phyloP scores from a whole-genome alignment of 2,329 filamentous ascomycete genomes.

The Fonsecaea pedrosoi region DNA sequence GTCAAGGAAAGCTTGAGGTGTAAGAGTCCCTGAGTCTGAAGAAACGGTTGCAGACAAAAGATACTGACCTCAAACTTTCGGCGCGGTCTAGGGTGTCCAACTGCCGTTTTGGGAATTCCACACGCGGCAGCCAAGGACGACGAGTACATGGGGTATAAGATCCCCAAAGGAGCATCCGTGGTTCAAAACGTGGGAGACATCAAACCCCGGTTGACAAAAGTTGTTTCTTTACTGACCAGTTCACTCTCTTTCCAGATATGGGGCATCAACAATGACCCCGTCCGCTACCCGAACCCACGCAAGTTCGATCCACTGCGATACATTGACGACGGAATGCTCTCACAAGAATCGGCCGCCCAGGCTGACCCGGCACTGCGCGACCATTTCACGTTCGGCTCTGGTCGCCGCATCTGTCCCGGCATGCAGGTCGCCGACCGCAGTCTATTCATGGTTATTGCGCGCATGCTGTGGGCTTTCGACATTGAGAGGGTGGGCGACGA shows the following conservation, averaged over 20 bases:
- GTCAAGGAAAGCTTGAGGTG: conserved; percentile 9
- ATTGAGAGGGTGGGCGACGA: background rate
- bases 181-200: conserved; percentile 47
- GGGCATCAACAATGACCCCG: conserved; percentile 32
- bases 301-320: conserved; percentile 38
- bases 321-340: conserved; percentile 40
- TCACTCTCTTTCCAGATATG: background rate
- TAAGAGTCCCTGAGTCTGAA: conserved; percentile 6
- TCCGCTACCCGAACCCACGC: conserved; percentile 7
- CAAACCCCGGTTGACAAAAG: background rate
- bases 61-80: background rate
- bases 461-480: conserved; percentile 11
- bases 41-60: conserved; percentile 5
- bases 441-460: conserved; percentile 1
- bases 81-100: conserved; percentile 4
- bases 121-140: conserved; percentile 5
- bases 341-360: conserved; percentile 45
- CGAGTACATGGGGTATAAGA: conserved; percentile 12
- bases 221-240: background rate
- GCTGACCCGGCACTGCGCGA: conserved; percentile 39
- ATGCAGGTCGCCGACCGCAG: conserved; percentile 7
- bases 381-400: conserved; percentile 8
- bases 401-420: conserved; percentile 8
- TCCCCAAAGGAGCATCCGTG: conserved; percentile 40
- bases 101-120: conserved; percentile 48